A percentile compares a stretch with the other conserved stretches of the same genome.
Conservation (phyloP, 1,284 basidiomycete genomes). For the Cryptococcus jaspeensis region DNA sequence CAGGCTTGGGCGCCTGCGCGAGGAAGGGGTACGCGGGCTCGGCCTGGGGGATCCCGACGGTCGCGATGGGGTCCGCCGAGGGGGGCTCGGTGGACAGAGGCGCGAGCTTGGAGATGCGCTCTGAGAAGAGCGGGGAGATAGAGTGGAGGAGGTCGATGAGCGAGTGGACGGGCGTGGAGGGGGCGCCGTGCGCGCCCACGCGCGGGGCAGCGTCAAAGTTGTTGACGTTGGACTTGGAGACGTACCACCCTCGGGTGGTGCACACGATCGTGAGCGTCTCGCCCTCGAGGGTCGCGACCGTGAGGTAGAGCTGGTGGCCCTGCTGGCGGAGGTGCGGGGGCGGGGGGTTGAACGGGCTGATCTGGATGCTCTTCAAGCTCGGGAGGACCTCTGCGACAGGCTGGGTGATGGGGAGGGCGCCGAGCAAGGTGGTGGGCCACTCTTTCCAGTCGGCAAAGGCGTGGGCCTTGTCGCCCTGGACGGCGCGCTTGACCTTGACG, state of each 20-base stretch:
- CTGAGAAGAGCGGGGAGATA: constrained; percentile 51
- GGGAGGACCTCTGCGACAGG: constrained; percentile 42
- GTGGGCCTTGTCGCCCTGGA: constrained; percentile 35
- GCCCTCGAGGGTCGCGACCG: constrained; percentile 57
- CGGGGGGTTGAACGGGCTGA: constrained; percentile 61
- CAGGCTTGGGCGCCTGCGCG: constrained; percentile 44
- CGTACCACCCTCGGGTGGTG: constrained; percentile 57
- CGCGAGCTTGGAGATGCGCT: constrained; percentile 45
- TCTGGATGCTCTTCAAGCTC: constrained; percentile 53
- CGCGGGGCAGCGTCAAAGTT: constrained; percentile 54
- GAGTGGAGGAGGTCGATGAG: constrained; percentile 58
- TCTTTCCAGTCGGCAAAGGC: constrained; percentile 52
- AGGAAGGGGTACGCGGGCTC: constrained; percentile 58
- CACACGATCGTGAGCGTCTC: constrained; percentile 58
- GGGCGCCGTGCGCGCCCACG: constrained; percentile 29
- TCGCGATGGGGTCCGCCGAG: constrained; percentile 49
- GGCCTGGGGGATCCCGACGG: constrained; percentile 56
- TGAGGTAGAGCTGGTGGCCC: constrained; percentile 60
- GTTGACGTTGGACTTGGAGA: constrained; percentile 54
- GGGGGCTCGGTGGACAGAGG: constrained; percentile 36
- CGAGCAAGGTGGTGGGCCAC: constrained; percentile 34
- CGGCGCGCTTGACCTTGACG: constrained; percentile 41
- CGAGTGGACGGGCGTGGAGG: constrained; percentile 49
- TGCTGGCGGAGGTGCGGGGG: constrained; percentile 57
- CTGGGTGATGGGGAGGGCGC: constrained; percentile 47